Percentiles rank a stretch among this genome's conserved stretches.
phyloP scores from a whole-genome alignment of 2,329 filamentous ascomycete species.

The Chrysoporthe cubensis region DNA sequence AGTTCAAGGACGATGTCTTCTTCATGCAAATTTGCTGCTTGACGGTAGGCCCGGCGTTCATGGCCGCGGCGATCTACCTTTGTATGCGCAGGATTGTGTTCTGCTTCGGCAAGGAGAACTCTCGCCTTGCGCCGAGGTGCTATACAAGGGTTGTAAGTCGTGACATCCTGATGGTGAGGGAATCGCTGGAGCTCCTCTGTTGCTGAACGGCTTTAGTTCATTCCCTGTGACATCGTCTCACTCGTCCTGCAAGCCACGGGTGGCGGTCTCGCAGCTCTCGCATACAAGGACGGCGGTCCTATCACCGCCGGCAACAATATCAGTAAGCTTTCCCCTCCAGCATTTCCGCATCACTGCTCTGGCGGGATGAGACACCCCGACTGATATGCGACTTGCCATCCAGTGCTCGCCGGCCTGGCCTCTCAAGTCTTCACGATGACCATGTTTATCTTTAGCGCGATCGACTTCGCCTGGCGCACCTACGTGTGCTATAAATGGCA shows the following conservation, averaged over 20 bases:
- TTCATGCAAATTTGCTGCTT: constrained; percentile 64
- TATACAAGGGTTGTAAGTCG: constrained; percentile 53
- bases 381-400: not conserved
- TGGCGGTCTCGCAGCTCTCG: constrained; percentile 56
- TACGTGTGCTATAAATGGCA: constrained; percentile 40
- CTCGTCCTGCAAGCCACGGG: constrained; percentile 64
- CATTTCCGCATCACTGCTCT: not conserved
- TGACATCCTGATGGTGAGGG: not conserved
- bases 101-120: constrained; percentile 53
- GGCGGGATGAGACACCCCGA: not conserved
- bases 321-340: constrained; percentile 35
- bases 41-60: constrained; percentile 67
- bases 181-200: no score
- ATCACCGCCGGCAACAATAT: constrained; percentile 57
- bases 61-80: constrained; percentile 67
- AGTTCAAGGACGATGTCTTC: constrained; percentile 52
- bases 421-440: constrained; percentile 63
- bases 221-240: constrained; percentile 65
- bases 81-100: constrained; percentile 57
- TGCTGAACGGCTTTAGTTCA: constrained; percentile 50
- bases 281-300: constrained; percentile 42
- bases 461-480: constrained; percentile 55
- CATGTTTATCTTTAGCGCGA: constrained; percentile 55
- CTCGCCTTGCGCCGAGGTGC: constrained; percentile 49
- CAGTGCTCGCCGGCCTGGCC: constrained; percentile 62